These are phyloP conservation scores for Aspergillus ochraceus DNA, from an alignment of 2,329 filamentous ascomycete genomes.

Conservation along the genomic window DNA sequence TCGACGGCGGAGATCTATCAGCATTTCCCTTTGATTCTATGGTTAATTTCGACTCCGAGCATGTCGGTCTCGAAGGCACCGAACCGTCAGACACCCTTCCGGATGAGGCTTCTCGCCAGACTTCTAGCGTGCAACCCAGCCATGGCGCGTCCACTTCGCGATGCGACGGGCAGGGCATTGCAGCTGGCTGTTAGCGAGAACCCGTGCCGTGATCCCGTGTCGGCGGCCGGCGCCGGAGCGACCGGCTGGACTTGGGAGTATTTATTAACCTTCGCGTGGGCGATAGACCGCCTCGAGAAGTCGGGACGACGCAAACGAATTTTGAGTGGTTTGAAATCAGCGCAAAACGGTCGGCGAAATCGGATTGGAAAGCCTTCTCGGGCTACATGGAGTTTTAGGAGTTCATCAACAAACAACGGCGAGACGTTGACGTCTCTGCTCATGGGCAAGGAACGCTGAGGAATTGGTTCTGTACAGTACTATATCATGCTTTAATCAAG, in stretches of 20 bases:
- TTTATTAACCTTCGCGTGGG: slow-evolving; percentile 48
- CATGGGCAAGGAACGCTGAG: slow-evolving; percentile 31
- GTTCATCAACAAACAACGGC: slow-evolving; percentile 29
- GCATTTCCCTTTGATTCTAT: slow-evolving; percentile 55
- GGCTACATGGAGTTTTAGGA: slow-evolving; percentile 42
- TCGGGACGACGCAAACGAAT: slow-evolving; percentile 33
- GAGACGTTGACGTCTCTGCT: slow-evolving; percentile 33
- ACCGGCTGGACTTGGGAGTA: slow-evolving; percentile 43
- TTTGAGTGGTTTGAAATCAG: slow-evolving; percentile 27
- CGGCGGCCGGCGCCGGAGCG: slow-evolving; percentile 31
- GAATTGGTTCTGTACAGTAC: slow-evolving; percentile 25
- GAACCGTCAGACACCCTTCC: slow-evolving; percentile 49
- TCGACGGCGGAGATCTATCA: slow-evolving; percentile 50
- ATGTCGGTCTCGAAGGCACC: slow-evolving; percentile 45
- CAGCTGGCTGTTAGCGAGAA: slow-evolving; percentile 50
- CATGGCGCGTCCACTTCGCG: slow-evolving; percentile 55
- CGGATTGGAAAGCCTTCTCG: slow-evolving; percentile 34
- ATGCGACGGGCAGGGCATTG: slow-evolving; percentile 56
- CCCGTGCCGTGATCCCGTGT: slow-evolving; percentile 36
- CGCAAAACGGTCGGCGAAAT: slow-evolving; percentile 34
- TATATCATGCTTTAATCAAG: not conserved
- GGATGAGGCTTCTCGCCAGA: slow-evolving; percentile 51
- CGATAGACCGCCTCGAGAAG: slow-evolving; percentile 45
- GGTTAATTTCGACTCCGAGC: slow-evolving; percentile 56
- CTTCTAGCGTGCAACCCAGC: slow-evolving; percentile 55